Base-by-base conservation (phyloP, 495 filamentous ascomycete species). In the Xylaria grammica region DNA sequence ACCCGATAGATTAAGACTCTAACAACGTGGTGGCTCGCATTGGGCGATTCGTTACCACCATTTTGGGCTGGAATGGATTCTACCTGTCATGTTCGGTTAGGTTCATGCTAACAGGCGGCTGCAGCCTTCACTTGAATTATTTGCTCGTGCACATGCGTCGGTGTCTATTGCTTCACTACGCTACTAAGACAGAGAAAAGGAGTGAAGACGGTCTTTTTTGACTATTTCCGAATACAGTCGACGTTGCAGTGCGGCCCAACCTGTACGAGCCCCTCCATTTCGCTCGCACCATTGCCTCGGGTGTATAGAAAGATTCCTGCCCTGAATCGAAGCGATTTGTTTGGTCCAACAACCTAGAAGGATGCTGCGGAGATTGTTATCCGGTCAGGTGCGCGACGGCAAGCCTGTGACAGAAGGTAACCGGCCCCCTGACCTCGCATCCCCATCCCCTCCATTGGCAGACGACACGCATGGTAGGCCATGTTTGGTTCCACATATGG, bases 161-260 rank as follows among this genome's bases (percentile, higher is more conserved):
- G 34, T 11, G 34, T 36, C 34, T 36, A 11, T 36, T 36, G 5
- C 34, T 36, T 5, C 34, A 6, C 11, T 11, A 36, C 11, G 11
- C 34, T 6, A 11, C 34, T 44, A 13, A 44, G 40, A 3, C 40
- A 11, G 17, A 44, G 40, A 36, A 36, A 36, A 36, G 34, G 34
- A 11, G 34, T 6, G 34, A 6, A 36, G 34, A 36, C 11, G 34
- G 34, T 6, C 34, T 6, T 36, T 44, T 13, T 15, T 44, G 40
- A 13, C 40, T 11, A 13, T n/a, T 13, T n/a, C 40, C 17, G 46
- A 49, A 49, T 49, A 17, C 42, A 45, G 42, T 7, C n/a, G 7
- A 19, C 42, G 6, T 51, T n/a, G 17, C 51, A 8, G 30, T 53
- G 53, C 32, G 22, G 34, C 53, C 53, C 53, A 56, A 56, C 34